Conservation (phyloP, 305 asterid genomes). For the Euphrasia arctica region DNA sequence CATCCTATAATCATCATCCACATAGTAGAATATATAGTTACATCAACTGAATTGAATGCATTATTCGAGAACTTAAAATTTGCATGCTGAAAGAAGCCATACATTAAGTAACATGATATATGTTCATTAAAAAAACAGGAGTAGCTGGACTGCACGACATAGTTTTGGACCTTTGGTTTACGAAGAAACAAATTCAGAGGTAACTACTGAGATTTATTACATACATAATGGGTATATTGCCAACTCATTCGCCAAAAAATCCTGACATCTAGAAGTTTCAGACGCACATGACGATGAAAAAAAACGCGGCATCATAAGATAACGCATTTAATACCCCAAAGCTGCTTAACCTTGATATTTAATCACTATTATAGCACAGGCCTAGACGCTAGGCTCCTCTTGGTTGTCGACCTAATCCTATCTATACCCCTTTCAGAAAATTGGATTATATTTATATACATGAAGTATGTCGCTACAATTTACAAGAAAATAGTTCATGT, state of each 20-base stretch:
- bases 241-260: constrained; percentile 11
- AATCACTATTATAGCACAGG: not conserved
- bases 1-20: constrained; percentile 56
- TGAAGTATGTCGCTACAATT: not conserved
- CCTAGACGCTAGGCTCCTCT: not conserved
- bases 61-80: too few species aligned
- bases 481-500: constrained; percentile 16
- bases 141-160: constrained; percentile 10
- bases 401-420: too few species aligned
- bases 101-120: not conserved
- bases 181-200: constrained; percentile 13
- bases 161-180: not conserved
- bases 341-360: constrained; percentile 4
- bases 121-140: constrained; percentile 16
- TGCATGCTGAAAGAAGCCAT: constrained; percentile 12
- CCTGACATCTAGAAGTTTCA: constrained; percentile 12
- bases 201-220: constrained; percentile 15
- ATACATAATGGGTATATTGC: constrained; percentile 12
- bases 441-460: too few species aligned
- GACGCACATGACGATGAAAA: constrained; percentile 4
- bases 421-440: too few species aligned
- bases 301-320: not conserved
- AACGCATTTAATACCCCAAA: constrained; percentile 15
- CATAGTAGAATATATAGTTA: constrained; percentile 15
- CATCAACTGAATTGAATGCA: not conserved